These are phyloP conservation scores for Triadica sebifera DNA, from an alignment of 345 rosid genomes.

Conservation along the genomic window DNA sequence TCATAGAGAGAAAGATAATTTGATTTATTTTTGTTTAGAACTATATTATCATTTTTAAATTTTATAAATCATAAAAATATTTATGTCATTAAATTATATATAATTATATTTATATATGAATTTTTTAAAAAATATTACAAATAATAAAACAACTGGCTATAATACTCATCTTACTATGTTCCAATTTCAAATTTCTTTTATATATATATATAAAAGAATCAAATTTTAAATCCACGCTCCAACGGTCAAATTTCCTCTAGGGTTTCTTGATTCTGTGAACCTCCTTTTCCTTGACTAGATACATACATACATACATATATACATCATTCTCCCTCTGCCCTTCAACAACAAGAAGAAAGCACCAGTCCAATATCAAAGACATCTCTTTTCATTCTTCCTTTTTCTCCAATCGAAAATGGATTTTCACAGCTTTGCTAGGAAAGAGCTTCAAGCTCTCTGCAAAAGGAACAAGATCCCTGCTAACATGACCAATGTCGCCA, in stretches of 20 bases:
- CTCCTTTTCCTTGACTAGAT: neutral
- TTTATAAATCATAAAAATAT: too few species aligned
- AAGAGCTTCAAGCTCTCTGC: conserved; percentile 87
- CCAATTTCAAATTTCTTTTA: conserved; percentile 8
- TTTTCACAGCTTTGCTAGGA: conserved; percentile 69
- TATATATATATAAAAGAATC: too few species aligned
- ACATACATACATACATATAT: conserved; percentile 7
- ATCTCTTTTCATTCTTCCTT: neutral
- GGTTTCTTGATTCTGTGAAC: conserved; percentile 7
- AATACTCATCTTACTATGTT: neutral
- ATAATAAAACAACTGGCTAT: too few species aligned
- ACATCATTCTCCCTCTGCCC: neutral
- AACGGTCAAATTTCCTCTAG: conserved; percentile 24
- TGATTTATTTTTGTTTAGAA: too few species aligned
- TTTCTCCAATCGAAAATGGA: conserved; percentile 50
- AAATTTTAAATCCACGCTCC: conserved; percentile 25
- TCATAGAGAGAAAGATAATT: too few species aligned
- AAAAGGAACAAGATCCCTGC: conserved; percentile 93
- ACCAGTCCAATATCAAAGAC: neutral
- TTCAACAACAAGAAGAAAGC: neutral
- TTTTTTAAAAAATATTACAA: too few species aligned
- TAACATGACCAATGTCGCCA: conserved; percentile 80
- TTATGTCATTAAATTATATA: too few species aligned
- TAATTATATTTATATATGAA: too few species aligned
- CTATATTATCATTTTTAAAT: too few species aligned